Evolutionary conservation across 78 protist genomes (phyloP), one percentile per base, ranked within the genome.

Genomic region (Pigoraptor vietnamica): DNA sequence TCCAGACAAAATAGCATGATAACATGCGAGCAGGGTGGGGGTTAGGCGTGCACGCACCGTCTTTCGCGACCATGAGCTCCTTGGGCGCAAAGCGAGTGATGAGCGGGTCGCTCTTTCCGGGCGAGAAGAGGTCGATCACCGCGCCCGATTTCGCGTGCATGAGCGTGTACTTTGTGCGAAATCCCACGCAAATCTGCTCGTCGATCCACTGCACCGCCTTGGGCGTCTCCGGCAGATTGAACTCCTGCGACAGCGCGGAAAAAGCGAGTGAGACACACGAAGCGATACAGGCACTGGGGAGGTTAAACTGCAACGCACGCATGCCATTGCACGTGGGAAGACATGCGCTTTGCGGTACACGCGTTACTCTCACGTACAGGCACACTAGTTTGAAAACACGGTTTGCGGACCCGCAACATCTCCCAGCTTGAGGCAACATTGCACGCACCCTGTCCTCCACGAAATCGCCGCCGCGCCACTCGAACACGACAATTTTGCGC

Each of bases 371-470:
- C 67, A 48, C 29, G 67, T 48, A 48, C 84, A 79, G 35, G 34
- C 34, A 79, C 84, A 79, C 84, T 21, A 2, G 1, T 21, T 79
- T 25, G 14, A 2, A 14, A 21, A 79, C 34, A 79, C 35, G n/a
- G 48, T 23, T 21, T 48, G 29, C 67, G 14, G 29, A 48, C 67
- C 6, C 67, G 67, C 67, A 48, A n/a, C n/a, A n/a, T n/a, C n/a
- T n/a, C n/a, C n/a, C n/a, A n/a, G n/a, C n/a, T n/a, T n/a, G n/a
- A n/a, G n/a, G n/a, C n/a, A n/a, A n/a, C n/a, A n/a, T n/a, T n/a
- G 67, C 67, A 48, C 89, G 37, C n/a, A 86, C 89, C 81, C 40
- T 88, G 37, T 37, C 56, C 29, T 88, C 90, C 25, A n/a, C 67
- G 29, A 88, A 88, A 14, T 29, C 35, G 81, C 24, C 35, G n/a